Conservation (phyloP, 495 filamentous ascomycete genomes). For the Astrothelium subdiscretum region DNA sequence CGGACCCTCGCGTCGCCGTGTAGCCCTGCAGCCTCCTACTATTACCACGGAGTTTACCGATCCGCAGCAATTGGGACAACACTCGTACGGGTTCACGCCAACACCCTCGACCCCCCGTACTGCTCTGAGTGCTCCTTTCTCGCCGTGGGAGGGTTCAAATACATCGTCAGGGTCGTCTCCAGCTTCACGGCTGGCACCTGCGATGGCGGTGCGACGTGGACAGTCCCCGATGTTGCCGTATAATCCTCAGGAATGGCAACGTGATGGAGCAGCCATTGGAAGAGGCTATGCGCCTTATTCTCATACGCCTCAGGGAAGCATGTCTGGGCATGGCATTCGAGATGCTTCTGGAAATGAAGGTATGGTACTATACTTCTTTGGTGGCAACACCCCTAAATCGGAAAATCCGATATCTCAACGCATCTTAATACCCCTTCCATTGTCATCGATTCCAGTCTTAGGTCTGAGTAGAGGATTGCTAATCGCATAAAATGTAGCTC, state of each 20-base stretch:
- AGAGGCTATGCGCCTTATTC: constrained; percentile 21
- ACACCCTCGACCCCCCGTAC: constrained; percentile 15
- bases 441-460: background rate
- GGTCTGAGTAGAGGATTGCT: constrained; percentile 2
- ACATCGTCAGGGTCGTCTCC: constrained; percentile 14
- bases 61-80: constrained; percentile 14
- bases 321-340: constrained; percentile 6
- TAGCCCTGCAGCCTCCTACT: constrained; percentile 22
- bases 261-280: constrained; percentile 17
- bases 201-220: constrained; percentile 4
- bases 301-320: constrained; percentile 9
- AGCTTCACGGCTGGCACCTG: constrained; percentile 18
- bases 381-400: background rate
- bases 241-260: constrained; percentile 32
- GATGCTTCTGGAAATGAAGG: constrained; percentile 31
- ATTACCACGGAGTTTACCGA: constrained; percentile 20
- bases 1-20: constrained; percentile 12
- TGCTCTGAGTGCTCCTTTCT: constrained; percentile 21
- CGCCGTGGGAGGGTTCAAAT: constrained; percentile 18
- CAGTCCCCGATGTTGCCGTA: constrained; percentile 19
- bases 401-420: background rate
- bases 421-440: background rate
- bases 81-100: constrained; percentile 10
- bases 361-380: constrained; percentile 12
- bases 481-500: constrained; percentile 20